Base-by-base conservation (phyloP, 2,329 filamentous ascomycete species). In the Colletotrichum zoysiae region DNA sequence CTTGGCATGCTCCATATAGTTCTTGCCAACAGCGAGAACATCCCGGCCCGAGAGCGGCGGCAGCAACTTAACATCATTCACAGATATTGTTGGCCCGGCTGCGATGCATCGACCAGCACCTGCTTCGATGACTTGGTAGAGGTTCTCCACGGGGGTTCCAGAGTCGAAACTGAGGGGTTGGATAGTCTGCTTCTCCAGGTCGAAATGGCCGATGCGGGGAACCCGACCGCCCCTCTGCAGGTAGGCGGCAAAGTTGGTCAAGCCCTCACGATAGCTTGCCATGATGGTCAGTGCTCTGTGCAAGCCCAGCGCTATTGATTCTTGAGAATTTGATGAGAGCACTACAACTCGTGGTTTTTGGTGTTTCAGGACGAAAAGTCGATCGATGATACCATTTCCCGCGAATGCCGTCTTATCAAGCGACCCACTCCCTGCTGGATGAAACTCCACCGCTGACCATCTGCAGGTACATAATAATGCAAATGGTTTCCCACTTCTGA, bases 1-100 rank as follows among this genome's bases (percentile, higher is more conserved):
- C 65, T 84, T 86, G 1, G 87, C 87, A 75, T 90, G 87, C 51
- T 87, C 87, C 42, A 81, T 79, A 74, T 89, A 90, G 74, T 89
- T 89, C 76, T 89, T 88, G 38, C 87, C 86, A 2, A 89, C 85
- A 58, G 86, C 83, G 2, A 89, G 81, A n/a, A 89, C 79, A 76
- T 89, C 86, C 35, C 87, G 81, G 8, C 82, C 83, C 26, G 78
- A 79, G 53, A 88, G 81, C 0, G 86, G 84, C 3, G 87, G 79
- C 0, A 87, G 80, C 0, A 88, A 75, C 68, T 81, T 82, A 30
- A 85, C 80, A 5, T 76, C 74, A 4, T 79, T 79, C 1, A 80
- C 74, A 6, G 81, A 71, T 23, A 85, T 57, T 1, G 78, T 61
- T 26, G 58, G 51, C 12, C 81, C 76, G 3, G 77, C 73, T 5